Percentiles rank a stretch among this genome's conserved stretches.
These are phyloP conservation scores for Aspergillus clavatus DNA, from an alignment of 2,329 filamentous ascomycete species.

Conservation along the genomic window DNA sequence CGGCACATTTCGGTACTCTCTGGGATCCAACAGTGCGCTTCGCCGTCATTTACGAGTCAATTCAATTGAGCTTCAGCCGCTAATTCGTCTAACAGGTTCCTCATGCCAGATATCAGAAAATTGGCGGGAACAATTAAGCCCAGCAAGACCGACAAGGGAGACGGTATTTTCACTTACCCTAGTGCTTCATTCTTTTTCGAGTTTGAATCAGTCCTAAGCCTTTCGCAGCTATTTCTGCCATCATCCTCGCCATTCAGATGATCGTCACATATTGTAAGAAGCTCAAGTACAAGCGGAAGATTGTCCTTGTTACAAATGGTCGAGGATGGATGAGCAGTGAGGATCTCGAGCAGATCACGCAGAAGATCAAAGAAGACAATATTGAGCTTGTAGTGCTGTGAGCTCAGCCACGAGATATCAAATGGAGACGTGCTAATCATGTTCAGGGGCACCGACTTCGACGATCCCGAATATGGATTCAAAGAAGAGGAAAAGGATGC, in stretches of 20 bases:
- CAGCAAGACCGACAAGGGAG: slow-evolving; percentile 65
- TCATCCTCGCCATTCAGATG: slow-evolving; percentile 83
- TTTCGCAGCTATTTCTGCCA: slow-evolving; percentile 63
- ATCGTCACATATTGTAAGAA: slow-evolving; percentile 74
- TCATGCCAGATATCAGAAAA: slow-evolving; percentile 64
- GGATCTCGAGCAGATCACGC: slow-evolving; percentile 63
- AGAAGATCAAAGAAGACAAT: slow-evolving; percentile 67
- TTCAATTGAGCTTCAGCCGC: slow-evolving; percentile 1
- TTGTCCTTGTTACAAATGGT: slow-evolving; percentile 82
- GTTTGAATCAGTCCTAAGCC: slow-evolving; percentile 14
- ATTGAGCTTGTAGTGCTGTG: slow-evolving; percentile 78
- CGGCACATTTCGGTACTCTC: slow-evolving; percentile 72
- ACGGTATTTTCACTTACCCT: slow-evolving; percentile 48
- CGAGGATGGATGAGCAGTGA: slow-evolving; percentile 67
- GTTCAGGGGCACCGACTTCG: slow-evolving; percentile 80
- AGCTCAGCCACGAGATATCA: slow-evolving; percentile 31
- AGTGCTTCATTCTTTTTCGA: neutral
- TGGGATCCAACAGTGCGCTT: slow-evolving; percentile 58
- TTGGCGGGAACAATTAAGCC: slow-evolving; percentile 62
- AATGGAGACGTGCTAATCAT: slow-evolving; percentile 20
- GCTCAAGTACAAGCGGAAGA: slow-evolving; percentile 73
- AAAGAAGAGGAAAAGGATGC: slow-evolving; percentile 82
- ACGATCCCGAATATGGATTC: slow-evolving; percentile 81
- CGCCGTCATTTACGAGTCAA: slow-evolving; percentile 28
- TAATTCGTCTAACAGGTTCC: slow-evolving; percentile 39